Percentiles rank a stretch among this genome's conserved stretches.
Evolutionary conservation across 1,284 basidiomycete genomes (phyloP).

Genomic region (Apiotrichum siamense): DNA sequence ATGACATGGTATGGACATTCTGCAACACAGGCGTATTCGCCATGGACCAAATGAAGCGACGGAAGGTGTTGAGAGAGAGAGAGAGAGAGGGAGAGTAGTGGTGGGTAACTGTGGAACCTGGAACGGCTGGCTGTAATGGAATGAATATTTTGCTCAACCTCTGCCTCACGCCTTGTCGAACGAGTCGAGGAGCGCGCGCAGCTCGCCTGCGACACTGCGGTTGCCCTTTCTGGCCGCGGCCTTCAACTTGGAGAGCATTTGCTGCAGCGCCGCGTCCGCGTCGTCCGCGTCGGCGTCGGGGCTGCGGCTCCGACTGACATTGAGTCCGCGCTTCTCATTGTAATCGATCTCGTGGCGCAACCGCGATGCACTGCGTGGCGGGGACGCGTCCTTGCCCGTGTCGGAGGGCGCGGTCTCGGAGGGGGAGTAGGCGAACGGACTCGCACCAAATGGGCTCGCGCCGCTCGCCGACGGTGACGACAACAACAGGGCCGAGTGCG

Average conservation of each 20-base stretch:
- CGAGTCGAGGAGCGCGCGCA: slow-evolving; percentile 17
- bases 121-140: neutral
- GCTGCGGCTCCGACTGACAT: no score
- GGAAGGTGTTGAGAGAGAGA: neutral
- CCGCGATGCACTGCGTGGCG: neutral
- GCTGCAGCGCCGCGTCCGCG: slow-evolving; percentile 2
- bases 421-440: no score
- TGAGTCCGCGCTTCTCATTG: no score
- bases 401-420: slow-evolving; percentile 6
- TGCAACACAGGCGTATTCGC: no score
- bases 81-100: neutral
- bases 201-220: slow-evolving; percentile 9
- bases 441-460: no score
- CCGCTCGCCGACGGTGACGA: slow-evolving; percentile 22
- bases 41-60: neutral
- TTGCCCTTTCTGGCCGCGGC: neutral
- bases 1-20: no score
- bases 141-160: neutral
- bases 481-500: slow-evolving; percentile 32
- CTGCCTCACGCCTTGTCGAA: slow-evolving; percentile 5
- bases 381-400: slow-evolving; percentile 2
- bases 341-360: slow-evolving; percentile 12
- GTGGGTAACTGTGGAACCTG: neutral
- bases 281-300: neutral
- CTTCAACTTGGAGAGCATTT: slow-evolving; percentile 15